Conservation (phyloP, 768 basidiomycete species). For the Podaxis mareebaensis region DNA sequence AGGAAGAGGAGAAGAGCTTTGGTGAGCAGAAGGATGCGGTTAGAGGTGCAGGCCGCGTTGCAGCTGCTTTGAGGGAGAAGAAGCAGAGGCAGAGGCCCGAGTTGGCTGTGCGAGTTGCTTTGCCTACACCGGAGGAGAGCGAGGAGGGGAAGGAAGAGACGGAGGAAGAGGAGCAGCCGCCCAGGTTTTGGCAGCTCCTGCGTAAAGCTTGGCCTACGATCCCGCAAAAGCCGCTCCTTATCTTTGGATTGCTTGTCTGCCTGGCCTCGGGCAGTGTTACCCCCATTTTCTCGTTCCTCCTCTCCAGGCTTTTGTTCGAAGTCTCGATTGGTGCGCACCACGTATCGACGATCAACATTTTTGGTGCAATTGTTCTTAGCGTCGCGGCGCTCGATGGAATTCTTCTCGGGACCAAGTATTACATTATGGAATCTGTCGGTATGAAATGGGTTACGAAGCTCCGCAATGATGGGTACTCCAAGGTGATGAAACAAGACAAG, state of each 20-base stretch:
- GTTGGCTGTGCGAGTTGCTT: constrained; percentile 20
- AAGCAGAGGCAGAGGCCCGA: constrained; percentile 24
- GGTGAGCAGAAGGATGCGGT: constrained; percentile 47
- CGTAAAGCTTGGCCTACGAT: constrained; percentile 66
- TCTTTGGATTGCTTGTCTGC: constrained; percentile 70
- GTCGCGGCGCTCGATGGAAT: constrained; percentile 78
- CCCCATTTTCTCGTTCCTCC: constrained; percentile 88
- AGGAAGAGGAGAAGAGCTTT: constrained; percentile 28
- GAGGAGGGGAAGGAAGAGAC: neutral
- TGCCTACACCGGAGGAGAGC: neutral
- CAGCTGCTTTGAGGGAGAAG: constrained; percentile 27
- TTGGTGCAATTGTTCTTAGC: constrained; percentile 71
- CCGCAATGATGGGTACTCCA: constrained; percentile 54
- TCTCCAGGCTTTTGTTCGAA: constrained; percentile 78
- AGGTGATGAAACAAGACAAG: constrained; percentile 79
- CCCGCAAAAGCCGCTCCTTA: constrained; percentile 70
- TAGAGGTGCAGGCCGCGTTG: constrained; percentile 34
- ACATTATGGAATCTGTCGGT: constrained; percentile 73
- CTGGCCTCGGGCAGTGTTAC: constrained; percentile 81
- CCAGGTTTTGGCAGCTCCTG: constrained; percentile 48
- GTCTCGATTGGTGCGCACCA: constrained; percentile 73
- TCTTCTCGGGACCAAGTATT: constrained; percentile 74
- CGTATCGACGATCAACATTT: constrained; percentile 59
- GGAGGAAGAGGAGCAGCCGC: constrained; percentile 22
- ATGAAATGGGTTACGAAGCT: constrained; percentile 75